Conservation (phyloP, 2,329 filamentous ascomycete genomes). For the Paecilomyces fulvus region DNA sequence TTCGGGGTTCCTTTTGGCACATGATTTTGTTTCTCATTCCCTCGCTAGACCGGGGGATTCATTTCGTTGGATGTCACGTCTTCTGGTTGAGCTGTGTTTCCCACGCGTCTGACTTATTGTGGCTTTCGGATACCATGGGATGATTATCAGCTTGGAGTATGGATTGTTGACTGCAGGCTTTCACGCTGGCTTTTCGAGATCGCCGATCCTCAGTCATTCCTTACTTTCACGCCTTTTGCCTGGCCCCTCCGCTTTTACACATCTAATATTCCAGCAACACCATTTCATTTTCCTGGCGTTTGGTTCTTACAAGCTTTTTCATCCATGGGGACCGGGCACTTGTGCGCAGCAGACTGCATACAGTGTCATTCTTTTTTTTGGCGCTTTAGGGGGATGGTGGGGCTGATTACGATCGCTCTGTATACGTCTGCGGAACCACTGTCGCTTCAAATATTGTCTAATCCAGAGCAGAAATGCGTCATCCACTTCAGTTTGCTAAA, state of each 20-base stretch:
- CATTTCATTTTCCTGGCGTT: background rate
- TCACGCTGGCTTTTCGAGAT: background rate
- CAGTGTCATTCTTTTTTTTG: background rate
- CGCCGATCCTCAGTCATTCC: background rate
- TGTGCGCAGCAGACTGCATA: background rate
- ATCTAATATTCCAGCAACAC: background rate
- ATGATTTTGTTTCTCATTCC: conserved; percentile 21
- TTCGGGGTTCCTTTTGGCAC: conserved; percentile 15
- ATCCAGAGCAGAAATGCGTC: background rate
- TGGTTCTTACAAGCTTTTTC: background rate
- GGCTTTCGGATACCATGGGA: background rate
- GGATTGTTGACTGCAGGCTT: background rate
- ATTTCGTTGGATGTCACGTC: background rate
- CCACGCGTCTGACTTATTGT: background rate
- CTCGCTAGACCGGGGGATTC: conserved; percentile 23
- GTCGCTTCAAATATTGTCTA: background rate
- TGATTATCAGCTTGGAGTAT: background rate
- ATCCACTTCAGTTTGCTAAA: background rate
- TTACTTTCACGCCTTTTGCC: background rate
- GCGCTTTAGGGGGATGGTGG: background rate
- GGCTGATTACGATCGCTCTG: background rate
- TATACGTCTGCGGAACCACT: background rate
- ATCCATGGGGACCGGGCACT: background rate
- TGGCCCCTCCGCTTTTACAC: background rate
- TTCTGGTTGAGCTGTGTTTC: background rate